Conservation (phyloP, 305 asterid species). For the Stenogyne calaminthoides region DNA sequence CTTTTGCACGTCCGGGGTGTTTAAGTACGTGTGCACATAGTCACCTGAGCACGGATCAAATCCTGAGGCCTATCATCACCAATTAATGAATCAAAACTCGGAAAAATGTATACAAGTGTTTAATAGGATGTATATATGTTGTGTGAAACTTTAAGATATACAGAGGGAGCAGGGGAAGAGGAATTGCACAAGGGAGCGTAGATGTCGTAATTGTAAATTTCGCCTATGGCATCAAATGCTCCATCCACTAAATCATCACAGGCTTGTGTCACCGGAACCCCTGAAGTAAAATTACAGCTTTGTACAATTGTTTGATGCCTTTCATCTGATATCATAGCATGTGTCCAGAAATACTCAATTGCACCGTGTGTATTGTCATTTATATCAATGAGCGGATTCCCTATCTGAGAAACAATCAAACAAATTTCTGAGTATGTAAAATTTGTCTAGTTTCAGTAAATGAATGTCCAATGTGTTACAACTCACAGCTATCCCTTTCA, state of each 20-base stretch:
- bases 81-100: not conserved
- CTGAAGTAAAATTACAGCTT: conserved; percentile 25
- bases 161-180: not conserved
- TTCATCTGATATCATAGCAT: conserved; percentile 49
- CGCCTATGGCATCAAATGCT: conserved; percentile 14
- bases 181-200: conserved; percentile 44
- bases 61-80: conserved; percentile 25
- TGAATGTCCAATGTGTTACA: not conserved
- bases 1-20: conserved; percentile 46
- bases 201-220: conserved; percentile 37
- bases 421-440: not conserved
- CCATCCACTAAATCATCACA: not conserved
- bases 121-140: not conserved
- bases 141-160: not conserved
- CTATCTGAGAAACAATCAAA: conserved; percentile 34
- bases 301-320: conserved; percentile 28
- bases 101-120: not conserved
- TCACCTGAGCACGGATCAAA: conserved; percentile 46
- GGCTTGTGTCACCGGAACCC: not conserved
- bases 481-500: conserved; percentile 56
- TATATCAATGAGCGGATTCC: conserved; percentile 43
- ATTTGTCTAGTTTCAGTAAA: not conserved
- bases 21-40: conserved; percentile 37
- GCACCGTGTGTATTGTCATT: conserved; percentile 24
- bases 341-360: conserved; percentile 38